Conservation (phyloP, 495 filamentous ascomycete genomes). For the Podospora didyma region DNA sequence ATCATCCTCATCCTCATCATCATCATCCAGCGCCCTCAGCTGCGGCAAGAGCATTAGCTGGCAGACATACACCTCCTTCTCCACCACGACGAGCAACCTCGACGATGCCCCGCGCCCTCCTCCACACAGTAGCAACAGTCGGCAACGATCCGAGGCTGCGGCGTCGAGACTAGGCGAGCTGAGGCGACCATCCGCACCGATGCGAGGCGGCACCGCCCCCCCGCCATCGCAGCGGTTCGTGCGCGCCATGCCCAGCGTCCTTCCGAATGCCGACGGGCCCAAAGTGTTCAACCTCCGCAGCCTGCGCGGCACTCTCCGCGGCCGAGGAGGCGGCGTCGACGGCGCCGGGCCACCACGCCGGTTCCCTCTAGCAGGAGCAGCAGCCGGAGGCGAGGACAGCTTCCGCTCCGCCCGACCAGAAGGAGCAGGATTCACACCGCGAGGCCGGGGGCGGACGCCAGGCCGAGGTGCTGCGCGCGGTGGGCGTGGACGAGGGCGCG, state of each 20-base stretch:
- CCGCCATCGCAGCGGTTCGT: not conserved
- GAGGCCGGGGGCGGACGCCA: not conserved
- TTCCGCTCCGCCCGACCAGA: not conserved
- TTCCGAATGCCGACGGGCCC: slow-evolving; percentile 10
- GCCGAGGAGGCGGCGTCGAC: not conserved
- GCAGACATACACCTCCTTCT: not conserved
- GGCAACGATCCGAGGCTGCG: slow-evolving; percentile 16
- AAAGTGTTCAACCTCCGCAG: slow-evolving; percentile 28
- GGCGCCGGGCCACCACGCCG: not conserved
- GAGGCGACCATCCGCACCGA: not conserved
- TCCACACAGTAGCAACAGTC: not conserved
- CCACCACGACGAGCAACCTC: not conserved
- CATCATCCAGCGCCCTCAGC: too few relatives aligned
- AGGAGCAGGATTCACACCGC: not conserved
- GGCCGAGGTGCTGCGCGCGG: not conserved
- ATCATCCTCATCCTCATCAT: slow-evolving; percentile 4
- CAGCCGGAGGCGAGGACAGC: too few relatives aligned
- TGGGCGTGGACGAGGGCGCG: not conserved
- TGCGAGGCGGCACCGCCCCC: not conserved
- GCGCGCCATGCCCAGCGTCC: not conserved
- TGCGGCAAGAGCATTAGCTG: not conserved
- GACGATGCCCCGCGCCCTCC: slow-evolving; percentile 2
- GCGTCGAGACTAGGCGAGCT: slow-evolving; percentile 20
- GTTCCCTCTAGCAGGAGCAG: not conserved
- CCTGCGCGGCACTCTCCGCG: slow-evolving; percentile 16